Base-by-base conservation (phyloP, 2,329 filamentous ascomycete genomes). In the Acrodontium crateriforme region DNA sequence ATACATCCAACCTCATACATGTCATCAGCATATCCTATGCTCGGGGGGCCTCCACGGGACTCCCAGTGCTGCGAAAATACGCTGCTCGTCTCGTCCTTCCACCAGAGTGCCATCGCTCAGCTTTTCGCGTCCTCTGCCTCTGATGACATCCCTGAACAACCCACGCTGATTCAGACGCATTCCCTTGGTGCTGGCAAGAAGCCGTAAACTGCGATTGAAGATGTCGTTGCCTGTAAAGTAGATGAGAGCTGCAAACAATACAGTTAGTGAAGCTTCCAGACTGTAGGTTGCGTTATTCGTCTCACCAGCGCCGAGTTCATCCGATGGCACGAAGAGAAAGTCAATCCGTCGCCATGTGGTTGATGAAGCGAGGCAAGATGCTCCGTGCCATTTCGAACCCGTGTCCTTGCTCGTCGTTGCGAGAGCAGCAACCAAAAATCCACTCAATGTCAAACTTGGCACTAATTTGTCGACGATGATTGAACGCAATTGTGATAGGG, bases 161-260 rank as follows among this genome's bases (percentile, higher is more conserved):
- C 84, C 87, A 16, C 69, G 63, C 54, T 94, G 85, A 42, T 93
- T 94, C 30, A 95, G 50, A 27, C 79, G 60, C 81, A 91, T 84
- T 0, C 73, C 71, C 55, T 81, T 89, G 54, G 73, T 83, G 20
- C 73, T 71, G 9, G 84, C 83, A 38, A 94, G 53, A 10, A 91
- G 56, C 38, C 87, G 62, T 51, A 94, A 70, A 46, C 81, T 91
- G 10, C 85, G 65, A 52, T 94, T 94, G 59, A 94, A 94, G 18
- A 93, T 78, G 49, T 93, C 85, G 41, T 94, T 89, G 1, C 87
- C 87, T 0, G 87, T 94, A 47, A 94, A 95, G 49, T 94, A 94
- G n/a, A 94, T 68, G 36, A 94, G 51, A 0, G 85, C 84, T 0
- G n/a, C n/a, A n/a, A n/a, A n/a, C n/a, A n/a, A n/a, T n/a, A n/a